phyloP scores from a whole-genome alignment of 345 rosid genomes.

The Populus ilicifolia region DNA sequence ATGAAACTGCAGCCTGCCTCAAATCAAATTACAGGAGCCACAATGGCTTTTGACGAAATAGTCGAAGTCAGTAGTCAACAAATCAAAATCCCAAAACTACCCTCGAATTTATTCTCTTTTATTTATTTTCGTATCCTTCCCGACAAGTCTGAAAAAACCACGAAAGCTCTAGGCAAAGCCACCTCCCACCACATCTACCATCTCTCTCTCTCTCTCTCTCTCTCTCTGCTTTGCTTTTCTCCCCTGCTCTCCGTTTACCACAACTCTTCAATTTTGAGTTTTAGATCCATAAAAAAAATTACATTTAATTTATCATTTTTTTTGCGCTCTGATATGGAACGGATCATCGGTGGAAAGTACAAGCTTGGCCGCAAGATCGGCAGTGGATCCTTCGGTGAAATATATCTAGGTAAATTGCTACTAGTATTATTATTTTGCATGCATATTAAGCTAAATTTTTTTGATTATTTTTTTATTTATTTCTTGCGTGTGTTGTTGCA shows the following conservation, averaged over 20 bases:
- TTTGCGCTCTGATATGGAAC: slow-evolving; percentile 36
- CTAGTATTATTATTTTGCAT: too few relatives aligned
- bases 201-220: background rate
- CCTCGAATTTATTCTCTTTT: slow-evolving; percentile 7
- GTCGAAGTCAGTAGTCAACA: background rate
- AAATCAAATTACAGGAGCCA: too few relatives aligned
- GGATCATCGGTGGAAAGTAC: slow-evolving; percentile 80
- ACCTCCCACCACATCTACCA: background rate
- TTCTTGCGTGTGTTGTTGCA: slow-evolving; percentile 21
- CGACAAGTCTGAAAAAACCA: background rate
- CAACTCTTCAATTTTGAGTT: too few relatives aligned
- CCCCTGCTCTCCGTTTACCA: too few relatives aligned
- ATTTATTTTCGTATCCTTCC: background rate
- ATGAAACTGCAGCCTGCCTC: too few relatives aligned
- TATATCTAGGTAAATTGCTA: slow-evolving; percentile 53
- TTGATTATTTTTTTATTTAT: background rate
- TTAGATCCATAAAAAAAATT: too few relatives aligned
- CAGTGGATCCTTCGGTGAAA: slow-evolving; percentile 94
- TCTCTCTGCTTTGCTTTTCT: background rate
- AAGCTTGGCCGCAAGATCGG: slow-evolving; percentile 95
- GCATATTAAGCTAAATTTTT: too few relatives aligned
- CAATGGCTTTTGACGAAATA: too few relatives aligned
- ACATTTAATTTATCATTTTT: too few relatives aligned
- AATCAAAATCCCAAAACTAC: slow-evolving; percentile 25
- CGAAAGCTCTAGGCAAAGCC: background rate